Percentiles rank a stretch among this genome's conserved stretches.
These are phyloP conservation scores for Aspergillus diversus DNA, from an alignment of 495 filamentous ascomycete genomes.

Conservation along the genomic window DNA sequence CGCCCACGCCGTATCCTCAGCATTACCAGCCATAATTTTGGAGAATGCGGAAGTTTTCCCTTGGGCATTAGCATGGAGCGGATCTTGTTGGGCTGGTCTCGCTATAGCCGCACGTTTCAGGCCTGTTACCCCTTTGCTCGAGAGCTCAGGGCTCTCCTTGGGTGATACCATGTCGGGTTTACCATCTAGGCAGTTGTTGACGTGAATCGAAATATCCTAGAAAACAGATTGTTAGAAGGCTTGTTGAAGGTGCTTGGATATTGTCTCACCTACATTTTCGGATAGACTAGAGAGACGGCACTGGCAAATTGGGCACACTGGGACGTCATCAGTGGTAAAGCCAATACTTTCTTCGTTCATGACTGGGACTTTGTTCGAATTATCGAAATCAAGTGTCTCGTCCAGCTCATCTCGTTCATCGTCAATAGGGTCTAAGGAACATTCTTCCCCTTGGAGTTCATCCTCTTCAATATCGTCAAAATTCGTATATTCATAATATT, in stretches of 20 bases:
- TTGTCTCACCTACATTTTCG: constrained; percentile 50
- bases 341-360: constrained; percentile 47
- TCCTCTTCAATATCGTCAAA: constrained; percentile 69
- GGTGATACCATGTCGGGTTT: constrained; percentile 58
- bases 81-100: constrained; percentile 75
- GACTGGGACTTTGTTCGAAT: constrained; percentile 31
- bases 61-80: constrained; percentile 57
- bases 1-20: constrained; percentile 89
- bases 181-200: constrained; percentile 92
- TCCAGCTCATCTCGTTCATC: constrained; percentile 33
- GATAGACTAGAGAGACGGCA: constrained; percentile 60
- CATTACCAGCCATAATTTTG: constrained; percentile 87
- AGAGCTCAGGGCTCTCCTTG: constrained; percentile 19
- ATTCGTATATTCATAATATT: constrained; percentile 63
- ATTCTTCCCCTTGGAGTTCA: constrained; percentile 39
- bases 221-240: background rate
- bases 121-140: constrained; percentile 45
- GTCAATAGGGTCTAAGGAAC: constrained; percentile 46
- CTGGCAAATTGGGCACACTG: constrained; percentile 76
- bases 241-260: background rate
- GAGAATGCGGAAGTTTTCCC: constrained; percentile 72
- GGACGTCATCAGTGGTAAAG: constrained; percentile 20
- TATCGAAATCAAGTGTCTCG: constrained; percentile 20
- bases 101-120: constrained; percentile 70
- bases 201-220: constrained; percentile 66